Evolutionary conservation across 768 basidiomycete genomes (phyloP), one percentile per base, ranked within the genome.

Genomic region (Ramaria sp.): DNA sequence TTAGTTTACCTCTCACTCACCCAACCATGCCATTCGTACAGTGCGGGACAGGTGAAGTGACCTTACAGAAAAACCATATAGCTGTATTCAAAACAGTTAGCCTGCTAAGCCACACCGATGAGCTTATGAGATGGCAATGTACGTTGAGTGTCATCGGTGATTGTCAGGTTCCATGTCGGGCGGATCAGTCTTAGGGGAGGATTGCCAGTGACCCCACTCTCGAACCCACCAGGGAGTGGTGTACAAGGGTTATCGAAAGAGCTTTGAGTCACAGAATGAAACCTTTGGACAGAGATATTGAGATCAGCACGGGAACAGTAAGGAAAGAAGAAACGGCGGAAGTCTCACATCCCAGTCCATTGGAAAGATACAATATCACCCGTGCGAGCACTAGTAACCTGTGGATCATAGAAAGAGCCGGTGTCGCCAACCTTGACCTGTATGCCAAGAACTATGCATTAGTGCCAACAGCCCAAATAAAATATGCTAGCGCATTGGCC

Each of bases 401-500:
- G 51, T 7, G 76, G 76, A 27, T 68, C 60, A 62, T 68, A 76
- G 61, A 74, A 73, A 54, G 72, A 72, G 24, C 73, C 74, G 57
- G 70, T 59, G 10, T 64, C 61, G 10, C 74, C 75, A 24, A 76
- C 75, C 4, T 37, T 63, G 17, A 77, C 69, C 75, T 75, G 52
- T 38, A 42, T 3, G 5, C 20, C 17, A 43, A n/a, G 17, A 43
- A 27, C 27, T 19, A 43, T n/a, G 7, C 17, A 19, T 43, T 43
- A 43, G 42, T 17, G 1, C 9, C 10, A 9, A 7, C 5, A 5
- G n/a, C 42, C n/a, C 7, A 9, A 17, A 37, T 37, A 2, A 37
- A 37, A 13, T 17, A 43, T 9, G n/a, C 11, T 43, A 1, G 2
- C n/a, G 7, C 7, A 43, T n/a, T 9, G 42, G 20, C 5, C 2